These are phyloP conservation scores for Leccinum angustisporum DNA, from an alignment of 1,284 basidiomycete genomes.

Conservation along the genomic window DNA sequence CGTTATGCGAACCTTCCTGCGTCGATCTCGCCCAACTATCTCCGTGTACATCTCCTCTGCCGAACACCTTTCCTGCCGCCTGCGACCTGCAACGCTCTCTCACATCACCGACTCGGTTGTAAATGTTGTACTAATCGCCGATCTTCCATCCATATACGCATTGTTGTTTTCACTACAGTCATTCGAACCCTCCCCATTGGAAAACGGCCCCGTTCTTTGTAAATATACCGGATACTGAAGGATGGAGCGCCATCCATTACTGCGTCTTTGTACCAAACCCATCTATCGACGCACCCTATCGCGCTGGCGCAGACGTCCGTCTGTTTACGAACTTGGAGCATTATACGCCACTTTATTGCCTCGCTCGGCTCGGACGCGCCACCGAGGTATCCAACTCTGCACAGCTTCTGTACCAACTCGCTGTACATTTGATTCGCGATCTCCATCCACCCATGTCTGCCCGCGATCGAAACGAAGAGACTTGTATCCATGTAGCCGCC, in stretches of 20 bases:
- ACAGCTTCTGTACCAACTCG: conserved; percentile 52
- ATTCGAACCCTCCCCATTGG: conserved; percentile 42
- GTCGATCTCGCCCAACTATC: conserved; percentile 27
- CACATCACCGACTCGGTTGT: conserved; percentile 49
- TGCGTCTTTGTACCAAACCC: conserved; percentile 56
- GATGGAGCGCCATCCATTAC: conserved; percentile 71
- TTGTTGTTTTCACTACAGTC: conserved; percentile 52
- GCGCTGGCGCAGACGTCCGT: conserved; percentile 69
- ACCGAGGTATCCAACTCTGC: conserved; percentile 39
- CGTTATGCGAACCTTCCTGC: conserved; percentile 27
- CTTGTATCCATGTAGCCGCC: conserved; percentile 92
- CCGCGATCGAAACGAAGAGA: conserved; percentile 81
- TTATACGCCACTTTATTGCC: conserved; percentile 68
- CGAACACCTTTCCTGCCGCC: conserved; percentile 13
- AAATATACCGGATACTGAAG: conserved; percentile 61
- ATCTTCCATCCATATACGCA: conserved; percentile 51
- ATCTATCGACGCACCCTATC: conserved; percentile 68
- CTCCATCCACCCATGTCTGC: conserved; percentile 65
- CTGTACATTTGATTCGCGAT: conserved; percentile 64
- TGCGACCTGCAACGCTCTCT: conserved; percentile 35
- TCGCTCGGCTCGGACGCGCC: conserved; percentile 52
- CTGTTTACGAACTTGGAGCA: conserved; percentile 65
- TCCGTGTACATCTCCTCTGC: conserved; percentile 22
- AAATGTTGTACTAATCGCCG: conserved; percentile 47
- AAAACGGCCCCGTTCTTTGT: conserved; percentile 52